Evolutionary conservation across 2,329 filamentous ascomycete genomes (phyloP).

Genomic region (Cladosporium colombiae): DNA sequence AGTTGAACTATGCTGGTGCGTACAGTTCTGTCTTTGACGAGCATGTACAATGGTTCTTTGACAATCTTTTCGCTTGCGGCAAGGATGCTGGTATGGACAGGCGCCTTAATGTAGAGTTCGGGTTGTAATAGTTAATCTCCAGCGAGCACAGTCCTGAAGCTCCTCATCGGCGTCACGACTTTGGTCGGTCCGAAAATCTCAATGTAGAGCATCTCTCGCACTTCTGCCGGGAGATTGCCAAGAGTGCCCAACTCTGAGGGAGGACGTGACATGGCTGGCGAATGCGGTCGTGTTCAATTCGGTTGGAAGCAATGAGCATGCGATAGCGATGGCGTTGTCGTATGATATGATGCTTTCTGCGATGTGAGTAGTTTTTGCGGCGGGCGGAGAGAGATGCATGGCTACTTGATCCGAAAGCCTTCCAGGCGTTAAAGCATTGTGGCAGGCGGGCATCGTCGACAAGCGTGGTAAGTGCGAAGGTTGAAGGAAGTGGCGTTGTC

Average conservation of each 20-base stretch:
- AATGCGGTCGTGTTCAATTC: background rate
- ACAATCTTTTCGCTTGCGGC: slow-evolving; percentile 19
- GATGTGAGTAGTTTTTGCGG: background rate
- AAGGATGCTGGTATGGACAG: slow-evolving; percentile 19
- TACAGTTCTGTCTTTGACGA: slow-evolving; percentile 19
- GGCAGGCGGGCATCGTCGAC: background rate
- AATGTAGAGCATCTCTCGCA: background rate
- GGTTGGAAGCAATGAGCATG: background rate
- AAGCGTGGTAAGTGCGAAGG: background rate
- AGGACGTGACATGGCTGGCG: no score
- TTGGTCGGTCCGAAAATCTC: slow-evolving; percentile 5
- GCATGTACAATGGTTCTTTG: slow-evolving; percentile 20
- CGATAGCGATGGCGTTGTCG: background rate
- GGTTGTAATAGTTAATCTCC: background rate
- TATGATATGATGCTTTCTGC: background rate
- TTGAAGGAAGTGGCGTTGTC: background rate
- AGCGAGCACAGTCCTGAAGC: background rate
- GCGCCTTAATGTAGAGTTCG: background rate
- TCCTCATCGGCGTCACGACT: background rate
- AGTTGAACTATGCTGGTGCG: background rate
- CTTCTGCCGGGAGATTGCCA: background rate
- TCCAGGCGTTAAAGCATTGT: background rate
- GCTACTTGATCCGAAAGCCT: background rate
- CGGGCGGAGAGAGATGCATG: background rate
- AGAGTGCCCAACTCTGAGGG: background rate